Conservation (phyloP, 306 rosid species). For the Hylodesmum podocarpum region DNA sequence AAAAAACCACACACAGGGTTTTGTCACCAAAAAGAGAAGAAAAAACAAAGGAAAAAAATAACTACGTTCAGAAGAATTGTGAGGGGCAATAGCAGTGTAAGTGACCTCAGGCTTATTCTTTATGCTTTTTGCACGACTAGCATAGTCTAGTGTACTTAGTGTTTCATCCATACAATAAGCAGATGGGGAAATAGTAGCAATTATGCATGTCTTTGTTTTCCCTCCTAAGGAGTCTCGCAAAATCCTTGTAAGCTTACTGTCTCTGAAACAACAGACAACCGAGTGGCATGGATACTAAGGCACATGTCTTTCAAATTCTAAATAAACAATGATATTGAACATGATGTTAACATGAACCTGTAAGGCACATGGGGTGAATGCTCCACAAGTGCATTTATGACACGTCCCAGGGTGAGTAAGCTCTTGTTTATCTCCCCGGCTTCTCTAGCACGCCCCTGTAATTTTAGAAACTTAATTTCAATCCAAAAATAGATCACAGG, state of each 20-base stretch:
- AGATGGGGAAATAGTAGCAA: constrained; percentile 92
- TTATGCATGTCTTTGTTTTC: constrained; percentile 94
- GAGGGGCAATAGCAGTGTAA: constrained; percentile 19
- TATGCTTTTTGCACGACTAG: constrained; percentile 89
- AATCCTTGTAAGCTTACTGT: constrained; percentile 92
- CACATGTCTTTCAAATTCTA: neutral
- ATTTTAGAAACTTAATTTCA: constrained; percentile 8
- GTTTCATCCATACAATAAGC: constrained; percentile 85
- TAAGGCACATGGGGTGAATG: constrained; percentile 93
- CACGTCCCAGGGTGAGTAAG: constrained; percentile 96
- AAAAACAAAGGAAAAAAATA: no score
- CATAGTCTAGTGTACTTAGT: constrained; percentile 90
- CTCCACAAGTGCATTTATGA: constrained; percentile 93
- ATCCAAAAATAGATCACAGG: neutral
- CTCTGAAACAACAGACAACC: constrained; percentile 53
- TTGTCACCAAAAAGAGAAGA: neutral
- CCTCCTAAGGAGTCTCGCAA: constrained; percentile 96
- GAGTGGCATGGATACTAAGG: constrained; percentile 24
- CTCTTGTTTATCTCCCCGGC: constrained; percentile 99
- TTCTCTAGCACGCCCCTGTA: constrained; percentile 96
- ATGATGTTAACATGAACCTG: constrained; percentile 50
- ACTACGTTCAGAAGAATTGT: neutral
- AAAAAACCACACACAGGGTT: constrained; percentile 15
- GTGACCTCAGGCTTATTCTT: constrained; percentile 95
- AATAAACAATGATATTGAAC: neutral